These are phyloP conservation scores for Dalechampia spathulata DNA, from an alignment of 441 rosid species.

Conservation along the genomic window DNA sequence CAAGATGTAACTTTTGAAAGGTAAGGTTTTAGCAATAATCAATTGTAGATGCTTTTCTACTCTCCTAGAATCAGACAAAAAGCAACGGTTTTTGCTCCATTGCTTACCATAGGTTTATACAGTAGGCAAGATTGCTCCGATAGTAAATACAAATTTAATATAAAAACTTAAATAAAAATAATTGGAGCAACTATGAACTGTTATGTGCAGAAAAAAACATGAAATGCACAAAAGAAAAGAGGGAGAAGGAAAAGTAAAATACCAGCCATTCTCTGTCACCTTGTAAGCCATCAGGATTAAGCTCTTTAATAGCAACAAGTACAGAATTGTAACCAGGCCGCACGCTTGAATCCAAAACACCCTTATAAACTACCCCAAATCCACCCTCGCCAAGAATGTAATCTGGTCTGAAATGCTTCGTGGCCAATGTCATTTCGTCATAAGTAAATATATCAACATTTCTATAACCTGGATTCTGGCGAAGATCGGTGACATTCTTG, in stretches of 20 bases:
- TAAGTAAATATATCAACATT: conserved; percentile 86
- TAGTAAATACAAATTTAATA: background rate
- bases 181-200: background rate
- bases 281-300: conserved; percentile 88
- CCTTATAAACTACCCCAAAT: conserved; percentile 91
- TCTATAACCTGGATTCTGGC: conserved; percentile 49
- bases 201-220: too few species aligned
- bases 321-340: conserved; percentile 56
- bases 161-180: background rate
- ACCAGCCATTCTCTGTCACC: conserved; percentile 99
- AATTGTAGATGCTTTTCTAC: background rate
- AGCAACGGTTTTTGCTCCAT: background rate
- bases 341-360: conserved; percentile 62
- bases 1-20: too few species aligned
- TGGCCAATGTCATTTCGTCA: conserved; percentile 70
- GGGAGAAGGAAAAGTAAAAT: conserved; percentile 19
- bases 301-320: conserved; percentile 83
- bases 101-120: too few species aligned
- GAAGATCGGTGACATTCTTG: conserved; percentile 77
- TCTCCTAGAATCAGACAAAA: background rate
- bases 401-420: conserved; percentile 85
- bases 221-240: background rate
- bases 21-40: background rate
- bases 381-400: conserved; percentile 95
- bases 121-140: background rate